Evolutionary conservation across 2,329 filamentous ascomycete genomes (phyloP), one percentile per base, ranked within the genome.

Genomic region (Diaporthe sp.): DNA sequence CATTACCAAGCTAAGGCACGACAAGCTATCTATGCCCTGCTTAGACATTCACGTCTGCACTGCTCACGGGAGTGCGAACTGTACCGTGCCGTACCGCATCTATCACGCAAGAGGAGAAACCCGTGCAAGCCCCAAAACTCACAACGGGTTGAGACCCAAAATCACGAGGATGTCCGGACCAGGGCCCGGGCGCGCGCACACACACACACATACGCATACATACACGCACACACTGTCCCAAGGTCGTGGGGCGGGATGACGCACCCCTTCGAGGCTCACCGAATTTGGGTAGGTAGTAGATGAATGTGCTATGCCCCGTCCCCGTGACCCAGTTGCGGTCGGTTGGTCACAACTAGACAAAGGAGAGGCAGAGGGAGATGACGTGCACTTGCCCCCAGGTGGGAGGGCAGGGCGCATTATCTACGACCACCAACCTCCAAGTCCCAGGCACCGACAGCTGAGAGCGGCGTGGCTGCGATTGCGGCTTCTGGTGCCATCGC

Each of bases 361-460:
- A 46, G 28, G 2, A 2, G 13, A 22, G 19, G 62, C 17, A 25
- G 44, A 19, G 17, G 5, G 15, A 25, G 31, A 28, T 60, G n/a
- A 28, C 37, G 62, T 68, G 46, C 31, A 19, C 22, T 39, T 19
- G 4, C 9, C 8, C 19, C 25, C 28, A 19, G 34, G 51, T 55
- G 25, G 4, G 6, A 31, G 31, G 17, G 7, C 4, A 9, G 55
- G 2, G 31, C 8, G 15, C 13, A 4, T 31, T 13, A 34, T 34
- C 1, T 49, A 49, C 61, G 8, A 15, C 4, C 10, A 17, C 37
- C 37, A 39, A 10, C 19, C 4, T 17, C 3, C 13, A 7, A 39
- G 13, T 49, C 61, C 61, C 25, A 49, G 61, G 61, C 61, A 67
- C 61, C 61, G 42, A 53, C 31, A 22, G 22, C 31, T 53, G 12